phyloP scores from a whole-genome alignment of 179 eudicot species.

The Beta lomatogona region DNA sequence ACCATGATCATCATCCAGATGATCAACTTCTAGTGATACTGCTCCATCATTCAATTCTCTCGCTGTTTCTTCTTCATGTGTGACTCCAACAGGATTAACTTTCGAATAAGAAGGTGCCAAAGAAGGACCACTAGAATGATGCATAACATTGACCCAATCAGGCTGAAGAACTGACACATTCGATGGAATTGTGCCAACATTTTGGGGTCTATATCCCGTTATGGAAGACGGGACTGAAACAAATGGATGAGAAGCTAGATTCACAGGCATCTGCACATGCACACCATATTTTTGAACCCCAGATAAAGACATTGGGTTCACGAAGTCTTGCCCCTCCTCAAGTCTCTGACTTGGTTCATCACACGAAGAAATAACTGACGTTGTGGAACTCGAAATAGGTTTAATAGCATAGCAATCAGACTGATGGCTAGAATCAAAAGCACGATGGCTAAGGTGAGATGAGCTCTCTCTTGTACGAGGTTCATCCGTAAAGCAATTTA shows the following conservation, averaged over 20 bases:
- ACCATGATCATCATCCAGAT: conserved; percentile 38
- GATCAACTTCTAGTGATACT: conserved; percentile 24
- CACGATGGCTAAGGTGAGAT: conserved; percentile 16
- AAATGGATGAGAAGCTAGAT: conserved; percentile 42
- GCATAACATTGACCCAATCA: conserved; percentile 30
- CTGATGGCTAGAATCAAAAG: conserved; percentile 25
- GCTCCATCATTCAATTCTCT: conserved; percentile 26
- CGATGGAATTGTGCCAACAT: conserved; percentile 34
- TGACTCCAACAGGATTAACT: conserved; percentile 21
- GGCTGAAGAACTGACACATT: conserved; percentile 30
- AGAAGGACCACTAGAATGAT: conserved; percentile 35
- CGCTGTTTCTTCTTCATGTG: conserved; percentile 27
- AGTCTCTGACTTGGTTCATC: conserved; percentile 34
- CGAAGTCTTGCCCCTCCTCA: conserved; percentile 40
- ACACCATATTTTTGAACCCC: conserved; percentile 33
- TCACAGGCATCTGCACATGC: conserved; percentile 40
- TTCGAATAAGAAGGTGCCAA: conserved; percentile 36
- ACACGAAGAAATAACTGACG: conserved; percentile 31
- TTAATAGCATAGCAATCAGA: conserved; percentile 21
- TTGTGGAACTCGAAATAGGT: conserved; percentile 22
- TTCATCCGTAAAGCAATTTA: conserved; percentile 24
- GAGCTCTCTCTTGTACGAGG: conserved; percentile 29
- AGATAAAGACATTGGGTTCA: conserved; percentile 37
- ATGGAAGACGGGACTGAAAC: conserved; percentile 39
- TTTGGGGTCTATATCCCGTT: conserved; percentile 36